Evolutionary conservation across 768 basidiomycete species (phyloP).

Genomic region (Kwoniella dendrophila): DNA sequence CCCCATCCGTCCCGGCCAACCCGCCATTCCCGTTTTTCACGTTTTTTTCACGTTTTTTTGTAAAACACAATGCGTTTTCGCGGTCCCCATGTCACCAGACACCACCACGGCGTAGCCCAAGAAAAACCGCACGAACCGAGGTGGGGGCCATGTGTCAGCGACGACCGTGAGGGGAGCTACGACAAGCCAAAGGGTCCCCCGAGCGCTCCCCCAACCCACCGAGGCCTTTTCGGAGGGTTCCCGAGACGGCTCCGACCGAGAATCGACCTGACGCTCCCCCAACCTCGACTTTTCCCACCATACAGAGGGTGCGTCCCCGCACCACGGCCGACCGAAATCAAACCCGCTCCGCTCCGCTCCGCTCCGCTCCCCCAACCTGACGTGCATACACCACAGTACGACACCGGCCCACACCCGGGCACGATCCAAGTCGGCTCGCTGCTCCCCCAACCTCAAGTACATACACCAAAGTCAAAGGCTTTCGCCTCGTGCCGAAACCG

Average conservation of each 20-base stretch:
- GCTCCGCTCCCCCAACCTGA: neutral
- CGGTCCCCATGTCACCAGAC: neutral
- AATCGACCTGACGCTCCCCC: neutral
- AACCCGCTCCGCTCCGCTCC: too few relatives aligned
- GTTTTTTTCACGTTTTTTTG: neutral
- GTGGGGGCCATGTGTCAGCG: neutral
- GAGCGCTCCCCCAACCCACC: constrained; percentile 3
- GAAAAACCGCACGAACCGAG: constrained; percentile 6
- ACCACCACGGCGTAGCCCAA: neutral
- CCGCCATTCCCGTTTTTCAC: neutral
- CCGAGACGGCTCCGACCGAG: too few relatives aligned
- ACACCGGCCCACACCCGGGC: neutral
- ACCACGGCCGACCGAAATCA: too few relatives aligned
- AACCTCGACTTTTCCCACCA: neutral
- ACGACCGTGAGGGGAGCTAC: neutral
- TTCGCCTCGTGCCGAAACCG: neutral
- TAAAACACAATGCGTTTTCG: constrained; percentile 9
- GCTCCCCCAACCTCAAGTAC: constrained; percentile 1
- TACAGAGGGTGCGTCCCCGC: neutral
- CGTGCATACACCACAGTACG: neutral
- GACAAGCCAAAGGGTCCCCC: neutral
- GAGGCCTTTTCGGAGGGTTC: neutral
- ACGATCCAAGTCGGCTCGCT: neutral
- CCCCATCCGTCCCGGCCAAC: neutral
- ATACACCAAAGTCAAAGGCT: too few relatives aligned